Evolutionary conservation across 257 asterid species (phyloP), one percentile per base, ranked within the genome.

Genomic region (Plantago major): DNA sequence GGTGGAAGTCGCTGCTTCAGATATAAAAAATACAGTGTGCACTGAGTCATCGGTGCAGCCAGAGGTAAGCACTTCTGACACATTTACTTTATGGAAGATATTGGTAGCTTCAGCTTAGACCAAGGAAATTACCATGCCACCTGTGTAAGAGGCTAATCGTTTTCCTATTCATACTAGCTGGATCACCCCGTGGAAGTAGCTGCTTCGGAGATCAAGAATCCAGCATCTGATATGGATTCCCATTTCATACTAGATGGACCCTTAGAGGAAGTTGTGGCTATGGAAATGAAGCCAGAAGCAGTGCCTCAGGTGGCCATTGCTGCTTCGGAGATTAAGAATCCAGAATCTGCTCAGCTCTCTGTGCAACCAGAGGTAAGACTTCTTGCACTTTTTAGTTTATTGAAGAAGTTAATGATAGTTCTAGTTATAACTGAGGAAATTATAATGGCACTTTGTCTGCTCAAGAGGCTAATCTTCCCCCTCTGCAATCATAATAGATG

Each of bases 321-420:
- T 73, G 75, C 77, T 44, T 57, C 73, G 12, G 87, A 75, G 67
- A 74, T 55, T 67, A 75, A 67, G 71, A 72, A 57, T 68, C 83
- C 68, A 40, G 71, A 74, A 46, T 73, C 78, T 62, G 58, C 78
- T 58, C 75, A 74, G 64, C 68, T 76, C 55, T 74, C 81, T 15
- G 37, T 64, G 42, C 50, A 79, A 60, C 76, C 51, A 64, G 86
- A 88, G 98, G 97, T 88, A 64, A 71, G 10, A 61, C 68, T 63
- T 48, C 30, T 45, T 38, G 38, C 57, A 43, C 57, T 49, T 45
- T 63, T 11, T 28, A 14, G 16, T 33, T 10, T 44, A 26, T 44
- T n/a, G 13, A 50, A 44, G 28, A 56, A 28, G 16, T 66, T 50
- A 54, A 54, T 18, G 6, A 10, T 53, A 57, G 8, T 19, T 58